Evolutionary conservation across 169 alveolate species (phyloP), one percentile per base, ranked within the genome.

Genomic region (Plasmodium fragile): DNA sequence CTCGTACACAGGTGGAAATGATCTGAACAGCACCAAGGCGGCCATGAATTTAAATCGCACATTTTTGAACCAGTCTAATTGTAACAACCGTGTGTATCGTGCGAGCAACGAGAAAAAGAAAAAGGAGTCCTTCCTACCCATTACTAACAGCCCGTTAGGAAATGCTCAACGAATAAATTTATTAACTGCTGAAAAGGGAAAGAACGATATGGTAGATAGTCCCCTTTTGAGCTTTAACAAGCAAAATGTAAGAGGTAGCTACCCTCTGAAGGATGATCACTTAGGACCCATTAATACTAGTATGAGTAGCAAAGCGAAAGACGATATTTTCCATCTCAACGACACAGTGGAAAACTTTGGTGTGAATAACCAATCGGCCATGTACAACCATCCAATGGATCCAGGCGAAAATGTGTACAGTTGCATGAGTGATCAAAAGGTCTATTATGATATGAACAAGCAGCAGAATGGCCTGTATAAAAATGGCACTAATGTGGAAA

Each of bases 301-400:
- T 81, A 30, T 83, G 39, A 70, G 41, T 39, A 80, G 52, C 32
- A n/a, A 25, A 16, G 49, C 71, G 32, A 83, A 83, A 43, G 92
- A 65, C n/a, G 49, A 82, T 5, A 82, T 65, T 71, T 59, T 65
- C 13, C 71, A 82, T 39, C 70, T 65, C 28, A 16, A 32, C 10
- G 72, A n/a, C 10, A 69, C 36, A 18, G 28, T 45, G 2, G 45
- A 18, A 7, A 82, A 34, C 11, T 39, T 36, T 18, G 83, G 39
- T 18, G 32, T 34, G 73, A 16, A 82, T 13, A 82, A 82, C 49
- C 72, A 36, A 32, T 16, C 70, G 0, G 65, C 49, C 6, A 39
- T 82, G 30, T 69, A 82, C 49, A 69, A 69, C 30, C 39, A 18
- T 7, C 41, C 13, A 39, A 10, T 82, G 28, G 11, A 41, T 52